Percentiles rank a stretch among this genome's conserved stretches.
These are phyloP conservation scores for Cyberlindnera japonica DNA, from an alignment of 805 yeast species.

Conservation along the genomic window DNA sequence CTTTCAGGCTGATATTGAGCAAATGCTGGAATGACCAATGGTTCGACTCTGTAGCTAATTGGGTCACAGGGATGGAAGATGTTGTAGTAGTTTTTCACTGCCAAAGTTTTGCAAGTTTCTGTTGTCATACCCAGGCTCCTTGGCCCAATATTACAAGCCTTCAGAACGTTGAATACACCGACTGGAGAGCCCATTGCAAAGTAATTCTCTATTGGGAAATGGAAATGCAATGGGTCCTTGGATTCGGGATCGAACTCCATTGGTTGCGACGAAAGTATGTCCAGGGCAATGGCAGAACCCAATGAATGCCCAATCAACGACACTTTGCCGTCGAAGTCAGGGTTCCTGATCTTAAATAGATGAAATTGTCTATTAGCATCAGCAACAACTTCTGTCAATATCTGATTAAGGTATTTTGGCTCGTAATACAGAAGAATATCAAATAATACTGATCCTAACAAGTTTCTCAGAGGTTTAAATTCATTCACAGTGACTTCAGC, in stretches of 20 bases:
- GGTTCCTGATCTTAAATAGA: slow-evolving; percentile 58
- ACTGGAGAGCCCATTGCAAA: slow-evolving; percentile 89
- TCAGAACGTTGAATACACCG: slow-evolving; percentile 78
- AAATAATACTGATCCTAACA: slow-evolving; percentile 82
- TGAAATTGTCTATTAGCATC: slow-evolving; percentile 63
- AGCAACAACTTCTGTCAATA: slow-evolving; percentile 54
- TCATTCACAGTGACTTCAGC: slow-evolving; percentile 75
- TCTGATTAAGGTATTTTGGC: slow-evolving; percentile 58
- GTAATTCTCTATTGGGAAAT: slow-evolving; percentile 68
- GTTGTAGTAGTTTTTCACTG: slow-evolving; percentile 68
- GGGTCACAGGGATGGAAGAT: slow-evolving; percentile 91
- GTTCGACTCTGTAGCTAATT: slow-evolving; percentile 85
- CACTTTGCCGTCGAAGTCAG: slow-evolving; percentile 73
- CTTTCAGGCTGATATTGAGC: slow-evolving; percentile 49
- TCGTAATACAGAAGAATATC: slow-evolving; percentile 82
- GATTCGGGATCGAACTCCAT: slow-evolving; percentile 18
- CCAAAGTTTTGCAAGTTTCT: slow-evolving; percentile 36
- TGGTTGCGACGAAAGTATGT: slow-evolving; percentile 54
- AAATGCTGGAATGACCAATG: slow-evolving; percentile 55
- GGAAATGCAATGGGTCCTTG: slow-evolving; percentile 41
- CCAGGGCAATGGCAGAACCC: slow-evolving; percentile 83
- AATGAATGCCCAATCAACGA: slow-evolving; percentile 88
- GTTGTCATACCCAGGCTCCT: slow-evolving; percentile 24
- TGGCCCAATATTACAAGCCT: slow-evolving; percentile 55
- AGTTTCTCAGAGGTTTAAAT: slow-evolving; percentile 66